Percentiles rank a stretch among this genome's conserved stretches.
phyloP scores from a whole-genome alignment of 768 basidiomycete species.

The Leccinum pellstonianum region DNA sequence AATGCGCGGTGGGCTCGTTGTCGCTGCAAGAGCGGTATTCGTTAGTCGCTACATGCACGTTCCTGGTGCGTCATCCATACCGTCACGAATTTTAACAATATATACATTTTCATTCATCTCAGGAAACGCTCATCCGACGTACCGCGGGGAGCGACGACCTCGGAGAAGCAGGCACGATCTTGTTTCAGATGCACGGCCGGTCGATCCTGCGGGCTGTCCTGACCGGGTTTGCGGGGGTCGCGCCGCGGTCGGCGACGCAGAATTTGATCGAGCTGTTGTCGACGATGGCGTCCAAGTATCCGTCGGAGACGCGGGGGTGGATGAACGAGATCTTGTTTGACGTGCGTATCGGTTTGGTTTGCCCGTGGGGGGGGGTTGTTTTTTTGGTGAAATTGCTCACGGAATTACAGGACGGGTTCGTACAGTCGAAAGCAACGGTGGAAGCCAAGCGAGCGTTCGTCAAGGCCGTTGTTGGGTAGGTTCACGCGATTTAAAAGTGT shows the following conservation, averaged over 20 bases:
- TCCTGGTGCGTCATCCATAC: constrained; percentile 58
- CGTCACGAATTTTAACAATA: background rate
- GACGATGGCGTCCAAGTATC: constrained; percentile 57
- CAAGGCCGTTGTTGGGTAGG: constrained; percentile 66
- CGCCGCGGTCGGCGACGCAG: constrained; percentile 77
- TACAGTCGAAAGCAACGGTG: constrained; percentile 64
- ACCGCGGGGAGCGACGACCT: constrained; percentile 65
- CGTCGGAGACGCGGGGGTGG: constrained; percentile 62
- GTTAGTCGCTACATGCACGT: constrained; percentile 76
- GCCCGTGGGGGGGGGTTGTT: no score
- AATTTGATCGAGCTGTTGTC: constrained; percentile 85
- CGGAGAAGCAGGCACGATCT: constrained; percentile 48
- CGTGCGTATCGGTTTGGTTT: background rate
- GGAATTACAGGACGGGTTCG: constrained; percentile 61
- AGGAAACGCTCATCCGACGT: constrained; percentile 66
- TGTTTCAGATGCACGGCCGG: constrained; percentile 57
- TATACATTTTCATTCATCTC: background rate
- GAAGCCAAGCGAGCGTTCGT: constrained; percentile 81
- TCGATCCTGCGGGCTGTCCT: constrained; percentile 71
- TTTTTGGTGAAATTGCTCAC: no score
- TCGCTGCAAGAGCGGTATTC: constrained; percentile 83
- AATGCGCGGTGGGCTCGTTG: constrained; percentile 65
- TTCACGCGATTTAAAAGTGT: background rate
- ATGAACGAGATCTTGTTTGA: constrained; percentile 64
- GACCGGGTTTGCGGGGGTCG: constrained; percentile 77